Evolutionary conservation across 1,284 basidiomycete genomes (phyloP).

Genomic region (Anthracocystis walkeri): DNA sequence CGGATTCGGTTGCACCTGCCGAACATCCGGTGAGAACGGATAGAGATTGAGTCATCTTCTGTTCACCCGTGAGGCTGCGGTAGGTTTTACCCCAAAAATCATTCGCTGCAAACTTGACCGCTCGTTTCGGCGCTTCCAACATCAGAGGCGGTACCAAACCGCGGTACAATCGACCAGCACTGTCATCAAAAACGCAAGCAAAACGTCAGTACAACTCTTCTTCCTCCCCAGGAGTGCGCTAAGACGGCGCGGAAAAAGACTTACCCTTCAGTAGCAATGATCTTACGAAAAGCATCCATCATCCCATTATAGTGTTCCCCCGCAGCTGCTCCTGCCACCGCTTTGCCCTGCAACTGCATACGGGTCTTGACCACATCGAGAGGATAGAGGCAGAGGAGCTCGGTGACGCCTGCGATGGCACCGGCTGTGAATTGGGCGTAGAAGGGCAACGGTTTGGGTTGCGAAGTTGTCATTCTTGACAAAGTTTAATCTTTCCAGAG

Average conservation of each 20-base stretch:
- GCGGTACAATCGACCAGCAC: constrained; percentile 83
- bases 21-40: constrained; percentile 90
- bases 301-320: constrained; percentile 74
- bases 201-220: background rate
- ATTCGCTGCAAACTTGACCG: constrained; percentile 90
- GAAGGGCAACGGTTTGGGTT: constrained; percentile 76
- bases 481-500: background rate
- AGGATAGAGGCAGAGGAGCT: constrained; percentile 92
- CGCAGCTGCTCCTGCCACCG: constrained; percentile 71
- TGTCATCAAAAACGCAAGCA: constrained; percentile 8
- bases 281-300: constrained; percentile 81
- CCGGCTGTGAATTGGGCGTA: constrained; percentile 88
- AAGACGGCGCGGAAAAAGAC: constrained; percentile 49
- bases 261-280: constrained; percentile 86
- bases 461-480: constrained; percentile 25
- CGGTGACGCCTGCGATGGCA: constrained; percentile 83
- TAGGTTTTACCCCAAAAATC: constrained; percentile 83
- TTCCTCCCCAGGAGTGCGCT: background rate
- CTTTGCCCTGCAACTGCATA: constrained; percentile 91
- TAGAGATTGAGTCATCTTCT: constrained; percentile 86
- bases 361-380: constrained; percentile 87
- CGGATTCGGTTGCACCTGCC: constrained; percentile 92
- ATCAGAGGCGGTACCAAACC: constrained; percentile 93
- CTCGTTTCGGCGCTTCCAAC: constrained; percentile 96
- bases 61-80: constrained; percentile 74